These are phyloP conservation scores for Simplicillium aogashimaense DNA, from an alignment of 2,329 filamentous ascomycete genomes.

Conservation along the genomic window DNA sequence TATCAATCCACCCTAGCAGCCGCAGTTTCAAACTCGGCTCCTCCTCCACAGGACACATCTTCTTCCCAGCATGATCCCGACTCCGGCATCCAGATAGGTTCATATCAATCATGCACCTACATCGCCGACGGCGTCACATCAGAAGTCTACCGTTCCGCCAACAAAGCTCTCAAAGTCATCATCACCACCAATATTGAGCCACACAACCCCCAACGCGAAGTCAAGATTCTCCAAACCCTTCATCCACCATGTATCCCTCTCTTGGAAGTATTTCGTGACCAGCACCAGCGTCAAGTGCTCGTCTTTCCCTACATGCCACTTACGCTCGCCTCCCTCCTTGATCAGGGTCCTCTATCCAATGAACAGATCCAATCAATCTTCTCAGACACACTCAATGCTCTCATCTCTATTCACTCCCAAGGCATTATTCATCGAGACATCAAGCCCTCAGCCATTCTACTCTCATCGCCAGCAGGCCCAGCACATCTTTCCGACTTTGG, in stretches of 20 bases:
- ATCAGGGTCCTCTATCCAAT: constrained; percentile 24
- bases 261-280: constrained; percentile 63
- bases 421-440: constrained; percentile 88
- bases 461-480: constrained; percentile 56
- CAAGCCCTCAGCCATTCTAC: constrained; percentile 82
- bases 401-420: constrained; percentile 60
- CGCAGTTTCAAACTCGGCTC: constrained; percentile 5
- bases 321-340: constrained; percentile 61
- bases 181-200: constrained; percentile 64
- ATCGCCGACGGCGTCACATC: constrained; percentile 68
- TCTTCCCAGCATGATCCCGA: constrained; percentile 7
- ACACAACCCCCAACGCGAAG: constrained; percentile 74
- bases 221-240: constrained; percentile 57
- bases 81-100: constrained; percentile 38
- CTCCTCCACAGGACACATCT: constrained; percentile 1
- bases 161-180: constrained; percentile 75
- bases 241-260: constrained; percentile 53
- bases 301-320: constrained; percentile 77
- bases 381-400: constrained; percentile 57
- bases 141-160: constrained; percentile 62
- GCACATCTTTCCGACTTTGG: constrained; percentile 86
- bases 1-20: constrained; percentile 30
- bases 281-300: constrained; percentile 62
- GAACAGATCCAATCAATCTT: constrained; percentile 36
- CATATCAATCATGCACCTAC: constrained; percentile 41